phyloP scores from a whole-genome alignment of 1,284 basidiomycete genomes.

The Naganishia sp. region DNA sequence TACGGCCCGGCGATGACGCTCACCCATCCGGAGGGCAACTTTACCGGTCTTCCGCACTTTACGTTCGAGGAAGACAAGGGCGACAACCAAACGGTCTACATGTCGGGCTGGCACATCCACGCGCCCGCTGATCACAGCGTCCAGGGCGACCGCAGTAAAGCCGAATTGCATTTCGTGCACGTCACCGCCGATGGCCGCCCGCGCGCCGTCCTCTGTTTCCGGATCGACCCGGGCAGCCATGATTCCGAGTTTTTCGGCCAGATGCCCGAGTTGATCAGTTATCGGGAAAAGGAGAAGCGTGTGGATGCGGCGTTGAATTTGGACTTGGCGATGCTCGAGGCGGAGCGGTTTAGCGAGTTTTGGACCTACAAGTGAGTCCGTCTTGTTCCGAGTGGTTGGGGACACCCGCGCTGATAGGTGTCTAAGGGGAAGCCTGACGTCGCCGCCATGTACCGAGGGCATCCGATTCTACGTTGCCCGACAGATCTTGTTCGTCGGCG shows the following conservation, averaged over 20 bases:
- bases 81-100: slow-evolving; percentile 36
- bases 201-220: slow-evolving; percentile 37
- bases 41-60: slow-evolving; percentile 32
- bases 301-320: slow-evolving; percentile 31
- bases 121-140: slow-evolving; percentile 38
- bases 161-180: slow-evolving; percentile 39
- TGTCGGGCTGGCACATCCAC: slow-evolving; percentile 38
- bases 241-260: slow-evolving; percentile 34
- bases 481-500: slow-evolving; percentile 36
- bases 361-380: slow-evolving; percentile 36
- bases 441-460: slow-evolving; percentile 38
- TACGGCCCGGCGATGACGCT: slow-evolving; percentile 38
- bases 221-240: slow-evolving; percentile 37
- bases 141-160: slow-evolving; percentile 35
- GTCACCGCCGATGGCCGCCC: slow-evolving; percentile 32
- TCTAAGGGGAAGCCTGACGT: slow-evolving; percentile 32
- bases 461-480: slow-evolving; percentile 40
- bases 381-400: background rate
- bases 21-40: slow-evolving; percentile 34
- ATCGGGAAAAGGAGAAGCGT: slow-evolving; percentile 30
- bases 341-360: slow-evolving; percentile 35
- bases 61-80: slow-evolving; percentile 36
- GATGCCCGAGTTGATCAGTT: slow-evolving; percentile 33
- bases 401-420: too few relatives aligned
- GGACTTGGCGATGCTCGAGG: slow-evolving; percentile 31